phyloP scores from a whole-genome alignment of 768 basidiomycete species.

The Mycena indigotica region DNA sequence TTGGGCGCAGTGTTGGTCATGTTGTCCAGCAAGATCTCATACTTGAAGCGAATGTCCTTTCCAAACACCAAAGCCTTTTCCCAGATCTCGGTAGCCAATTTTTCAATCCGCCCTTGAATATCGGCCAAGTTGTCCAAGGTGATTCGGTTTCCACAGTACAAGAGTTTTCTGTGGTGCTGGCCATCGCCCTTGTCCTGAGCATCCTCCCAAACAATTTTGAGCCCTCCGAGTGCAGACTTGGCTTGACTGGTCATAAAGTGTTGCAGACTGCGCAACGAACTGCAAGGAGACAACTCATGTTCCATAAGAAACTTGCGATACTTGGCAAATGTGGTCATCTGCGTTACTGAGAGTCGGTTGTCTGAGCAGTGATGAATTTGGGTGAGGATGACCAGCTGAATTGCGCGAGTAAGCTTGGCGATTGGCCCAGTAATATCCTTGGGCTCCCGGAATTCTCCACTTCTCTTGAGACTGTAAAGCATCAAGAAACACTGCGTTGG shows the following conservation, averaged over 20 bases:
- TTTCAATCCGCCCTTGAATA: conserved; percentile 11
- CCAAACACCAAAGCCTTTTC: conserved; percentile 23
- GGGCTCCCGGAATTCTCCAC: conserved; percentile 6
- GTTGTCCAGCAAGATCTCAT: conserved; percentile 24
- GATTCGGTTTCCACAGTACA: conserved; percentile 21
- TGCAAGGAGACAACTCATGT: conserved; percentile 21
- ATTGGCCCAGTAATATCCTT: conserved; percentile 1
- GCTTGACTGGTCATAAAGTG: conserved; percentile 23
- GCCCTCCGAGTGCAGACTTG: conserved; percentile 10
- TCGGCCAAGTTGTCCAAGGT: conserved; percentile 1
- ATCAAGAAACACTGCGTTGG: conserved; percentile 21
- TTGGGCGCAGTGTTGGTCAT: conserved; percentile 13
- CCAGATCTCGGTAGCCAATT: conserved; percentile 15
- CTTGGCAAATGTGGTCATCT: background rate
- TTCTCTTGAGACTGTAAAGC: background rate
- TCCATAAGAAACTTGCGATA: conserved; percentile 4
- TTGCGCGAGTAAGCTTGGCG: conserved; percentile 13
- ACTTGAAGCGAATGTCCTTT: conserved; percentile 3
- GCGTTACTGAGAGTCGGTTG: background rate
- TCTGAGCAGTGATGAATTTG: background rate
- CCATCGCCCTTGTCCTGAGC: too few relatives aligned
- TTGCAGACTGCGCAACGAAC: conserved; percentile 15
- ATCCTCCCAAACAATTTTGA: conserved; percentile 24
- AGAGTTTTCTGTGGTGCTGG: conserved; percentile 8
- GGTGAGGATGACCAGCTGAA: background rate